These are phyloP conservation scores for Microdochium nivale DNA, from an alignment of 2,329 filamentous ascomycete species.

Conservation along the genomic window DNA sequence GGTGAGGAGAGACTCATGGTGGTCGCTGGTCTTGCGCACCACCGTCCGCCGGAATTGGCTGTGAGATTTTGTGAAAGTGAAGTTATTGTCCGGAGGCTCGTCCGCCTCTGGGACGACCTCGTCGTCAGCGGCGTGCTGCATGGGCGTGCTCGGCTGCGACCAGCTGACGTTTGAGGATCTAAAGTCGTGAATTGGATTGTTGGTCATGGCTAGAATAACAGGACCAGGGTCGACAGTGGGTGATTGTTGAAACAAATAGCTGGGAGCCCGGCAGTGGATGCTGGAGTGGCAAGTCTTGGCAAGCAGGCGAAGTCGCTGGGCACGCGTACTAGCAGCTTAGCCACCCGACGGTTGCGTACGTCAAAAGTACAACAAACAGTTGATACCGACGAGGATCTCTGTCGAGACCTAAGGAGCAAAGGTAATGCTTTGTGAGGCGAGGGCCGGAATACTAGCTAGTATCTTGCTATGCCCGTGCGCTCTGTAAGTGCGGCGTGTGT, in stretches of 20 bases:
- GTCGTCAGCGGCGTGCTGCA: constrained; percentile 36
- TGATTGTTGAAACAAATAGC: not conserved
- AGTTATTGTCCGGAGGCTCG: constrained; percentile 68
- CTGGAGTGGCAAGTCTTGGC: not conserved
- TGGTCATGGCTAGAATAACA: constrained; percentile 20
- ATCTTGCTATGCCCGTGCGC: not conserved
- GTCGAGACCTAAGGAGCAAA: too few species aligned
- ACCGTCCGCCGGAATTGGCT: constrained; percentile 37
- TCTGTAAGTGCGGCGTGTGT: constrained; percentile 17
- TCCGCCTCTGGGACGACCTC: constrained; percentile 72
- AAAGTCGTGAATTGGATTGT: constrained; percentile 25
- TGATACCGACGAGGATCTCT: too few species aligned
- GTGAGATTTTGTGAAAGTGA: constrained; percentile 14
- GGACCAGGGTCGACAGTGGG: not conserved
- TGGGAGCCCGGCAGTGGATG: not conserved
- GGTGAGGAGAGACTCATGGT: constrained; percentile 77
- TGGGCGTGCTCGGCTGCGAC: constrained; percentile 32
- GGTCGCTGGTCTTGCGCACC: constrained; percentile 40
- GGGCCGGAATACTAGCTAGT: not conserved
- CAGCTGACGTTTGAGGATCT: constrained; percentile 34
- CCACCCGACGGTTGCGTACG: not conserved
- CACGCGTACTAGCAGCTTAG: not conserved
- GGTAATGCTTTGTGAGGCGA: not conserved
- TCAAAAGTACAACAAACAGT: not conserved
- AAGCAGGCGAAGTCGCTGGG: not conserved